Percentiles rank a stretch among this genome's conserved stretches.
These are phyloP conservation scores for Ballota nigra DNA, from an alignment of 257 asterid species.

Conservation along the genomic window DNA sequence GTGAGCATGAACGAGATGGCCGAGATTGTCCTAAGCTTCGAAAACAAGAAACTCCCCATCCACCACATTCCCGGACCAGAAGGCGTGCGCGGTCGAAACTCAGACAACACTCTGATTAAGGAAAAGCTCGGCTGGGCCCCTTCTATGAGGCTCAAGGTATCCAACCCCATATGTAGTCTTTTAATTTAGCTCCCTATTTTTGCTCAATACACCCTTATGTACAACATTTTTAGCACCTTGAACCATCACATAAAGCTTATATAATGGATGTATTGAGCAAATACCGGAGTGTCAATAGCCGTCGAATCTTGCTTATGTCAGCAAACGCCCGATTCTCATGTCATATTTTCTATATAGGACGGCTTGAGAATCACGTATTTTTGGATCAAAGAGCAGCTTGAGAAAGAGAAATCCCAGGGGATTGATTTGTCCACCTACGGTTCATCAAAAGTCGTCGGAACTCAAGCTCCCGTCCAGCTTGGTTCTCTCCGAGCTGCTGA, in stretches of 20 bases:
- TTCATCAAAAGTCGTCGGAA: slow-evolving; percentile 75
- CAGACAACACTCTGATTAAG: slow-evolving; percentile 76
- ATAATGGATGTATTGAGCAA: too few species aligned
- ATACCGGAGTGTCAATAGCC: background rate
- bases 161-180: background rate
- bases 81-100: slow-evolving; percentile 84
- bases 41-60: slow-evolving; percentile 68
- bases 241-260: background rate
- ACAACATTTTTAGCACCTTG: background rate
- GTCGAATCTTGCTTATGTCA: background rate
- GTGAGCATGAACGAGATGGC: slow-evolving; percentile 99
- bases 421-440: slow-evolving; percentile 51
- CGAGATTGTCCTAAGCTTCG: slow-evolving; percentile 80
- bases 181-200: background rate
- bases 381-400: slow-evolving; percentile 93
- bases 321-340: slow-evolving; percentile 20
- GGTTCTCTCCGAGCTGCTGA: slow-evolving; percentile 88
- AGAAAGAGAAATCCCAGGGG: slow-evolving; percentile 76
- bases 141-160: slow-evolving; percentile 78
- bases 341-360: slow-evolving; percentile 53
- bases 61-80: slow-evolving; percentile 90
- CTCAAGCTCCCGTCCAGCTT: slow-evolving; percentile 79
- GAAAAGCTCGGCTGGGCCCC: slow-evolving; percentile 97
- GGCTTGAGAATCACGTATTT: slow-evolving; percentile 88
- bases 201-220: background rate